Percentiles rank a stretch among this genome's conserved stretches.
Evolutionary conservation across 306 rosid genomes (phyloP).

Genomic region (Cucurbita argyrosperma): DNA sequence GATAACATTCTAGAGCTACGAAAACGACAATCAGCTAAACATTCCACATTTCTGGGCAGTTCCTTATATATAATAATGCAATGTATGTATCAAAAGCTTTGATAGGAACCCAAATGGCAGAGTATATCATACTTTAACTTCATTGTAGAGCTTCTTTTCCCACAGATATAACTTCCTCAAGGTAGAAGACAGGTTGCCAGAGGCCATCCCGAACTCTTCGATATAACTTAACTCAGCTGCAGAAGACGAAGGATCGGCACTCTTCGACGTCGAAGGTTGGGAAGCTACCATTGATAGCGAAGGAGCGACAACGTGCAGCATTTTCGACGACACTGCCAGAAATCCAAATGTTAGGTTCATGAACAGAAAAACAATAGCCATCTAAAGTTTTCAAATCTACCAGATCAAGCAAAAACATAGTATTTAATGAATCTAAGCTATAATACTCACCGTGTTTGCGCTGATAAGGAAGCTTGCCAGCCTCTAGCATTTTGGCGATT

Average conservation of each 20-base stretch:
- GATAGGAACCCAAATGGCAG: neutral
- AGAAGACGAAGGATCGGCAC: conserved; percentile 31
- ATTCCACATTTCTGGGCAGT: neutral
- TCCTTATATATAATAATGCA: neutral
- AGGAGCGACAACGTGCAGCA: conserved; percentile 47
- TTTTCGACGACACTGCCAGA: conserved; percentile 59
- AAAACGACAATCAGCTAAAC: neutral
- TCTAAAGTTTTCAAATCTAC: neutral
- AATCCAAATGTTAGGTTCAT: neutral
- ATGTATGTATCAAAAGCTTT: neutral
- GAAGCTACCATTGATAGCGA: conserved; percentile 41
- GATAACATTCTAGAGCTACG: neutral
- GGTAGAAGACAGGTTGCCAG: conserved; percentile 67
- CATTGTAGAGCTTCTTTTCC: conserved; percentile 89
- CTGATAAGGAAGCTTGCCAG: conserved; percentile 51
- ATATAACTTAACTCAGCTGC: conserved; percentile 21
- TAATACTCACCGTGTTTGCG: conserved; percentile 42
- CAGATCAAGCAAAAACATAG: neutral
- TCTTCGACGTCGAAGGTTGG: conserved; percentile 55
- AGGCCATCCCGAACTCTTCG: conserved; percentile 34
- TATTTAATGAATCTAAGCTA: conserved; percentile 4
- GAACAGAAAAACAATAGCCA: conserved; percentile 1
- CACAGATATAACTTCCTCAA: conserved; percentile 75
- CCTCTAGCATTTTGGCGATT: conserved; percentile 67
- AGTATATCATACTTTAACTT: conserved; percentile 60